Percentiles rank a stretch among this genome's conserved stretches.
phyloP scores from a whole-genome alignment of 1,284 basidiomycete genomes.

The Ganoderma meredithae region DNA sequence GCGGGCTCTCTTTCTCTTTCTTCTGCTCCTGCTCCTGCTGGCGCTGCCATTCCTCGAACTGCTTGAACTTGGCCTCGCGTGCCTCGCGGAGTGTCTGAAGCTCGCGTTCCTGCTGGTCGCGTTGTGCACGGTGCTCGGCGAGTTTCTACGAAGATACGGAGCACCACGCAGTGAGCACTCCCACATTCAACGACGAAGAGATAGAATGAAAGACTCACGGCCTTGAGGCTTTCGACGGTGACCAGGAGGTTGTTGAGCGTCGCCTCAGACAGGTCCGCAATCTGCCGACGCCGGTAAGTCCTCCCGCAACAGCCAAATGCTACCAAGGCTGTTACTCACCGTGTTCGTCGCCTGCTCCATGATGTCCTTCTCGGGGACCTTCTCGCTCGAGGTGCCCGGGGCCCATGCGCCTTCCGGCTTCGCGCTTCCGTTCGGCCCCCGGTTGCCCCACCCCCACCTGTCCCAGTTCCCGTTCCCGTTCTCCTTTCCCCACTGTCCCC shows the following conservation, averaged over 20 bases:
- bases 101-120: conserved; percentile 53
- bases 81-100: conserved; percentile 44
- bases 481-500: conserved; percentile 18
- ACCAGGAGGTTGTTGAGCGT: conserved; percentile 67
- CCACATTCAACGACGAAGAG: neutral
- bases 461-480: conserved; percentile 13
- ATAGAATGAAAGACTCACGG: conserved; percentile 51
- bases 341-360: conserved; percentile 60
- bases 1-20: conserved; percentile 29
- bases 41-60: conserved; percentile 46
- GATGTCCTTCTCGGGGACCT: conserved; percentile 53
- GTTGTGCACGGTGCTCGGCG: conserved; percentile 61
- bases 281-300: conserved; percentile 45
- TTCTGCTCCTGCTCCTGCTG: conserved; percentile 29
- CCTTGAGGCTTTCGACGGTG: conserved; percentile 65
- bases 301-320: neutral
- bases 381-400: conserved; percentile 39
- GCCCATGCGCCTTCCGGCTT: conserved; percentile 37
- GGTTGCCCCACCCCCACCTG: conserved; percentile 22
- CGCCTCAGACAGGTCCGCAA: conserved; percentile 71
- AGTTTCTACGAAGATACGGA: conserved; percentile 56
- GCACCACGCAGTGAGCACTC: neutral
- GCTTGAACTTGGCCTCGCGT: conserved; percentile 44
- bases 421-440: neutral
- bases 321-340: conserved; percentile 46